Percentiles rank a stretch among this genome's conserved stretches.
These are phyloP conservation scores for Neoarthrinium moseri DNA, from an alignment of 2,329 filamentous ascomycete species.

Conservation along the genomic window DNA sequence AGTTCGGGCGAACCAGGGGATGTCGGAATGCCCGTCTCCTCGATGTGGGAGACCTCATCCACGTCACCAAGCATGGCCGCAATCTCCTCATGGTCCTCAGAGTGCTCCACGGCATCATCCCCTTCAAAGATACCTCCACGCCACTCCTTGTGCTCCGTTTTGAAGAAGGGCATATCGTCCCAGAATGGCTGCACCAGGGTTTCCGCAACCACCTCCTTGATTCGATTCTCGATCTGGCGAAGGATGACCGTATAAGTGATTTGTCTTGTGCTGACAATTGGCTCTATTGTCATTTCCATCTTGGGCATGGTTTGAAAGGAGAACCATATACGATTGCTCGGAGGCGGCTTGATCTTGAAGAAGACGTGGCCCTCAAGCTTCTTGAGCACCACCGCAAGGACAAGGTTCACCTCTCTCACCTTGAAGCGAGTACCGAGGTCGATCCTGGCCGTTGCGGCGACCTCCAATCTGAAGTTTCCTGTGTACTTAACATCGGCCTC, in stretches of 20 bases:
- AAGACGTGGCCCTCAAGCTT: constrained; percentile 82
- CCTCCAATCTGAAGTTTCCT: constrained; percentile 84
- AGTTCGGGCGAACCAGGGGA: constrained; percentile 34
- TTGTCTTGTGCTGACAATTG: constrained; percentile 90
- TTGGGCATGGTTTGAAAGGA: constrained; percentile 92
- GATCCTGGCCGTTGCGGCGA: constrained; percentile 89
- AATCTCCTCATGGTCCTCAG: constrained; percentile 33
- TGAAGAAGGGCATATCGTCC: constrained; percentile 92
- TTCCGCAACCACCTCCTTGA: constrained; percentile 91
- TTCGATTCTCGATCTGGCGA: constrained; percentile 89
- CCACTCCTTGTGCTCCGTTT: constrained; percentile 74
- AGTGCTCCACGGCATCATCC: constrained; percentile 45
- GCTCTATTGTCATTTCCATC: constrained; percentile 91
- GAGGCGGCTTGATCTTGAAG: constrained; percentile 88
- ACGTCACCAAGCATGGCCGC: constrained; percentile 45
- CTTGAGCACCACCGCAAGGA: constrained; percentile 82
- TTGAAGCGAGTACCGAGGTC: constrained; percentile 89
- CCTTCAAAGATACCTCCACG: constrained; percentile 79
- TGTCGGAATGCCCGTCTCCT: constrained; percentile 35
- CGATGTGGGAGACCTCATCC: constrained; percentile 43
- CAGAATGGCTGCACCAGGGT: constrained; percentile 90
- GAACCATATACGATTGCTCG: constrained; percentile 95
- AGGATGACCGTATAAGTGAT: constrained; percentile 94
- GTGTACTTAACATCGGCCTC: constrained; percentile 88
- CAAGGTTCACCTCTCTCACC: constrained; percentile 81